A percentile compares a stretch with the other conserved stretches of the same genome.
Conservation (phyloP, 2,329 filamentous ascomycete genomes). For the Nigrospora osmanthi region DNA sequence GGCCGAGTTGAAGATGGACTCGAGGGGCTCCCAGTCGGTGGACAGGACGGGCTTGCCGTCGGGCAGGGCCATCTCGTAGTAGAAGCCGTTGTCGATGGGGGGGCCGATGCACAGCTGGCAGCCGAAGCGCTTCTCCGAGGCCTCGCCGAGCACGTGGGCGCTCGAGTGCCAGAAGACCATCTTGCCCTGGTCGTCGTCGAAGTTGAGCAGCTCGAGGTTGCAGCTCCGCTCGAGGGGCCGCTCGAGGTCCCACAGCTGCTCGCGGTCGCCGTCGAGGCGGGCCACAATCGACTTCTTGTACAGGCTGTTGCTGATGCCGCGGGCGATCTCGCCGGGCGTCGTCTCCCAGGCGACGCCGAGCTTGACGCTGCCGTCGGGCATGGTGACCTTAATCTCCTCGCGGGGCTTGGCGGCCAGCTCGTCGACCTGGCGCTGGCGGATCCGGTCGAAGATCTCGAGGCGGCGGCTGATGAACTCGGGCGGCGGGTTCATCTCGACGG, state of each 20-base stretch:
- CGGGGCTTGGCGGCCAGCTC: constrained; percentile 65
- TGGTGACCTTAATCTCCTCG: constrained; percentile 65
- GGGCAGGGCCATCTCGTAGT: constrained; percentile 90
- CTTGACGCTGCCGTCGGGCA: constrained; percentile 64
- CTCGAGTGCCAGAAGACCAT: constrained; percentile 98
- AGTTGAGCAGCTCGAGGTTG: constrained; percentile 76
- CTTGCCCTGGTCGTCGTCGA: constrained; percentile 67
- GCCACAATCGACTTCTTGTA: constrained; percentile 84
- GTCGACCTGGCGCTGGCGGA: constrained; percentile 77
- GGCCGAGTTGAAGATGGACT: constrained; percentile 71
- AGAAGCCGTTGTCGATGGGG: constrained; percentile 86
- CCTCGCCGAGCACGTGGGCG: constrained; percentile 93
- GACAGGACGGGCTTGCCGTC: constrained; percentile 63
- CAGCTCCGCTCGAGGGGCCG: constrained; percentile 83
- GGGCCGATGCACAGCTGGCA: constrained; percentile 92
- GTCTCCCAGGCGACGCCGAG: constrained; percentile 85
- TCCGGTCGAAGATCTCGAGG: constrained; percentile 77
- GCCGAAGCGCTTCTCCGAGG: constrained; percentile 81
- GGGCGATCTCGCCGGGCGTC: constrained; percentile 71
- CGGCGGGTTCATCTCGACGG: constrained; percentile 42
- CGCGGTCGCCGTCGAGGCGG: constrained; percentile 63
- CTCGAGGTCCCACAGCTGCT: constrained; percentile 85
- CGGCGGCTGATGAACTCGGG: constrained; percentile 78
- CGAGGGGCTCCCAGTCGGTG: constrained; percentile 76
- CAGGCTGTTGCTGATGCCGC: constrained; percentile 75